Conservation (phyloP, 768 basidiomycete species). For the Rhodocollybia butyracea region DNA sequence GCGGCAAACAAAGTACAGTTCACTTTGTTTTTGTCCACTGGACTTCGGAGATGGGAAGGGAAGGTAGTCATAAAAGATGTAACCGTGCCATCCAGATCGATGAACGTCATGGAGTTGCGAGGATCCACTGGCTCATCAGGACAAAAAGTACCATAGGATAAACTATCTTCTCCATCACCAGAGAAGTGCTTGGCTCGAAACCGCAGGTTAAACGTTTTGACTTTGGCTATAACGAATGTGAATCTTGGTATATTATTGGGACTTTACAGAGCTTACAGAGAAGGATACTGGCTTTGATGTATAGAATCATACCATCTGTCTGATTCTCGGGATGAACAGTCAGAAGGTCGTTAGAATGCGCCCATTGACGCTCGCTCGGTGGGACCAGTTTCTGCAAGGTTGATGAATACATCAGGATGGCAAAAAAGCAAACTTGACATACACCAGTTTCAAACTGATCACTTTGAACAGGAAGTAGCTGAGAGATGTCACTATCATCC, state of each 20-base stretch:
- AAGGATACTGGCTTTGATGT: conserved; percentile 65
- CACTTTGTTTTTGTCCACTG: conserved; percentile 46
- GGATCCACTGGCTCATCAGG: conserved; percentile 47
- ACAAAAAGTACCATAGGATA: conserved; percentile 28
- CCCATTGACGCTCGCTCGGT: conserved; percentile 62
- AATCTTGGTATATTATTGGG: neutral
- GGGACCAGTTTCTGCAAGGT: conserved; percentile 40
- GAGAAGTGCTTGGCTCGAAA: conserved; percentile 59
- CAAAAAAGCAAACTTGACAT: conserved; percentile 17
- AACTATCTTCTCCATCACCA: conserved; percentile 42
- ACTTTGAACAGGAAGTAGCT: conserved; percentile 61
- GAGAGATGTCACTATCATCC: conserved; percentile 73
- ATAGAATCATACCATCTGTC: conserved; percentile 69
- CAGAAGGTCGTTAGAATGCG: conserved; percentile 59
- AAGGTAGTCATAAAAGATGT: conserved; percentile 57
- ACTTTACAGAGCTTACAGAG: conserved; percentile 39
- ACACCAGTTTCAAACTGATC: conserved; percentile 64
- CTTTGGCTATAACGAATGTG: conserved; percentile 24
- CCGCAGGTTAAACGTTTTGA: conserved; percentile 57
- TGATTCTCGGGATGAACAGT: conserved; percentile 56
- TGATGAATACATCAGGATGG: conserved; percentile 1
- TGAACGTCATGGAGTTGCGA: conserved; percentile 58
- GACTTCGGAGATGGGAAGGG: conserved; percentile 51
- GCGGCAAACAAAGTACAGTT: conserved; percentile 55
- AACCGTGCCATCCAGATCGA: conserved; percentile 58